These are phyloP conservation scores for Beauveria asiatica DNA, from an alignment of 2,329 filamentous ascomycete genomes.

Conservation along the genomic window DNA sequence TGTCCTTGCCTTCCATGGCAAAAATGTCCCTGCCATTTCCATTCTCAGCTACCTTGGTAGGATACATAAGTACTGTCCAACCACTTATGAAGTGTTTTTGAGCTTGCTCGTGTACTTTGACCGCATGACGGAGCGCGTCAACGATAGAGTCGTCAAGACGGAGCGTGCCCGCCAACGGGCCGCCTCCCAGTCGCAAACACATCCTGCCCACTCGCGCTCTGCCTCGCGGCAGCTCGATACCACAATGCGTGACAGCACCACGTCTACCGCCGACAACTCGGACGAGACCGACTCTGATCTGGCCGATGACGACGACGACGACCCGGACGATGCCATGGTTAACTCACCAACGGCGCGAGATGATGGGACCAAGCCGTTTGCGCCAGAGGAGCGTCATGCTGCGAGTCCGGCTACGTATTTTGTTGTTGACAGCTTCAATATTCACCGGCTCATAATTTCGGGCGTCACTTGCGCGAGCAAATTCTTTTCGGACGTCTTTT, in stretches of 20 bases:
- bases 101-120: conserved; percentile 96
- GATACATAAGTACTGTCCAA: conserved; percentile 98
- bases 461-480: conserved; percentile 98
- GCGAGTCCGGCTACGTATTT: conserved; percentile 53
- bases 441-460: conserved; percentile 91
- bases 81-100: conserved; percentile 95
- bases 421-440: conserved; percentile 98
- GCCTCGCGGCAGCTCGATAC: conserved; percentile 25
- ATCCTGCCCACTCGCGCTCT: conserved; percentile 11
- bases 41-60: conserved; percentile 91
- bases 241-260: conserved; percentile 20
- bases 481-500: conserved; percentile 98
- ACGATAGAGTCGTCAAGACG: conserved; percentile 65
- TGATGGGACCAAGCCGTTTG: conserved; percentile 15
- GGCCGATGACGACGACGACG: conserved; percentile 37
- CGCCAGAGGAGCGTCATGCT: conserved; percentile 18
- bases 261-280: conserved; percentile 19
- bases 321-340: conserved; percentile 25
- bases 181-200: conserved; percentile 15
- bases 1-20: conserved; percentile 93
- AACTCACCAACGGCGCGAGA: conserved; percentile 20
- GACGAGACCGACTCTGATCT: conserved; percentile 44
- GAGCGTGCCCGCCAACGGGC: conserved; percentile 41
- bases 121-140: conserved; percentile 95
- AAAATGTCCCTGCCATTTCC: conserved; percentile 94